These are phyloP conservation scores for Coemansia sp. DNA, from an alignment of 192 early-diverging fungal species.

Conservation along the genomic window DNA sequence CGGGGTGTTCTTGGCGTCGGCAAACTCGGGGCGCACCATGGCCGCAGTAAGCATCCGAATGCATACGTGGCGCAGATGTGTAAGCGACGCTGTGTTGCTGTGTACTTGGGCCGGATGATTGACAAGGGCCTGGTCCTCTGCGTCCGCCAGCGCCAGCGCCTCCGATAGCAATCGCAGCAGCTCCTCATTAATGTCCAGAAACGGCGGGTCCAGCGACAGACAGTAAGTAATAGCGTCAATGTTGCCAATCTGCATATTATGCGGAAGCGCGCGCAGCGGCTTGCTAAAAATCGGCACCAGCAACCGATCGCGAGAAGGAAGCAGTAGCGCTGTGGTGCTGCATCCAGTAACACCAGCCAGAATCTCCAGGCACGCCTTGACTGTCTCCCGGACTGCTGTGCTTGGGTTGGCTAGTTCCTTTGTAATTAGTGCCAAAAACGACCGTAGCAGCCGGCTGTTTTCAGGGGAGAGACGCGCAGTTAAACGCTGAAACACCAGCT, in stretches of 20 bases:
- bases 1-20: slow-evolving; percentile 65
- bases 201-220: slow-evolving; percentile 78
- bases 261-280: slow-evolving; percentile 91
- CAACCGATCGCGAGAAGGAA: slow-evolving; percentile 79
- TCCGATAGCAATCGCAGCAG: slow-evolving; percentile 86
- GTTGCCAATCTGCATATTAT: slow-evolving; percentile 96
- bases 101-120: slow-evolving; percentile 73
- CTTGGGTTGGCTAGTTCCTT: slow-evolving; percentile 92
- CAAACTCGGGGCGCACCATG: slow-evolving; percentile 86
- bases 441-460: slow-evolving; percentile 38
- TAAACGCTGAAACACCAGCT: slow-evolving; percentile 32
- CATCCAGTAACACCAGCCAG: slow-evolving; percentile 76
- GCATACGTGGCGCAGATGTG: slow-evolving; percentile 91
- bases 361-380: slow-evolving; percentile 77
- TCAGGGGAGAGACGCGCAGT: slow-evolving; percentile 32
- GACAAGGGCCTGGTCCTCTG: slow-evolving; percentile 94
- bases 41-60: slow-evolving; percentile 93
- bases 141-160: slow-evolving; percentile 89
- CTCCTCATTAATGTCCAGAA: slow-evolving; percentile 90
- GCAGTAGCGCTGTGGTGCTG: slow-evolving; percentile 81
- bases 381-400: slow-evolving; percentile 80
- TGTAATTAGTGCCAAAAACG: slow-evolving; percentile 64
- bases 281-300: slow-evolving; percentile 93
- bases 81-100: slow-evolving; percentile 77
- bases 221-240: slow-evolving; percentile 99